Percentiles rank a stretch among this genome's conserved stretches.
phyloP scores from a whole-genome alignment of 768 basidiomycete species.

The Lactifluus hygrophoroides region DNA sequence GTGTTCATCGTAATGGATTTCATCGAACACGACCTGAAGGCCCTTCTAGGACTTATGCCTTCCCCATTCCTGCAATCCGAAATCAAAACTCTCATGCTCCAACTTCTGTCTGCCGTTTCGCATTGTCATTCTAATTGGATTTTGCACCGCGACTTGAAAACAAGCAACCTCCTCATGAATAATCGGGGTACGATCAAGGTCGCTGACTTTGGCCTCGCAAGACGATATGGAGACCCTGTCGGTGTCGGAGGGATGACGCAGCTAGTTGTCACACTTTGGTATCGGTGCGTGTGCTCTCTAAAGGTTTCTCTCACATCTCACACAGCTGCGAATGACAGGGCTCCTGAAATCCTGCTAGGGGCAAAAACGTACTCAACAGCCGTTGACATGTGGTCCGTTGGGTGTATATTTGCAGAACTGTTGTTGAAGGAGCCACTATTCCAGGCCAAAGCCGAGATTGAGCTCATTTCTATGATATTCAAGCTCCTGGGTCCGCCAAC shows the following conservation, averaged over 20 bases:
- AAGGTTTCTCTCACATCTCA: constrained; percentile 7
- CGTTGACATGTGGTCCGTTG: constrained; percentile 97
- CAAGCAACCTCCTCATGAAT: constrained; percentile 97
- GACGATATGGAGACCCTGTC: constrained; percentile 93
- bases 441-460: constrained; percentile 92
- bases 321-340: constrained; percentile 37
- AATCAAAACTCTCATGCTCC: constrained; percentile 93
- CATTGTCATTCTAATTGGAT: constrained; percentile 98
- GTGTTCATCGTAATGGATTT: constrained; percentile 99
- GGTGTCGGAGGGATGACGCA: constrained; percentile 97
- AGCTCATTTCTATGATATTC: constrained; percentile 90
- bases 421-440: constrained; percentile 94
- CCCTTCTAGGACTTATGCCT: constrained; percentile 90
- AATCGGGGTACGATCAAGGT: constrained; percentile 98
- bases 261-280: constrained; percentile 97
- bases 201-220: constrained; percentile 94
- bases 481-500: constrained; percentile 93
- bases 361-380: constrained; percentile 91
- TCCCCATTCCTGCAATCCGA: constrained; percentile 95
- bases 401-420: constrained; percentile 96
- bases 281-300: constrained; percentile 54
- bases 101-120: constrained; percentile 85
- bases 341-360: constrained; percentile 92
- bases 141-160: constrained; percentile 93
- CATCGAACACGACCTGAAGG: constrained; percentile 98